These are phyloP conservation scores for Urochloa ruziziensis DNA, from an alignment of 176 grass and related monocot species.

Conservation along the genomic window DNA sequence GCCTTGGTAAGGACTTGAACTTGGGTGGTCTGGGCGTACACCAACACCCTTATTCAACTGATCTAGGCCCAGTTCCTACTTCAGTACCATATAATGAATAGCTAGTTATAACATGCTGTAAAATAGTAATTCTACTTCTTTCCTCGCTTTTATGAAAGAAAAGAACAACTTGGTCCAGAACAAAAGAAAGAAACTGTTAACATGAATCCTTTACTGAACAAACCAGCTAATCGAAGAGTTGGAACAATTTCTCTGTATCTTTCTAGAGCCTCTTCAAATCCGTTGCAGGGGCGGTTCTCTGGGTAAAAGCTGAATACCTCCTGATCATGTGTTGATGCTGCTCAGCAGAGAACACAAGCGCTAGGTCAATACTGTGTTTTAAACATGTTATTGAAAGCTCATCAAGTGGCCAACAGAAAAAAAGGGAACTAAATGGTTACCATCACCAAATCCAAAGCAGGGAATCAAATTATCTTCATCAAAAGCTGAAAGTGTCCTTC, in stretches of 20 bases:
- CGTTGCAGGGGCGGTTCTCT: slow-evolving; percentile 71
- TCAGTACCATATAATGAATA: background rate
- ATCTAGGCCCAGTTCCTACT: background rate
- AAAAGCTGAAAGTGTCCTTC: slow-evolving; percentile 85
- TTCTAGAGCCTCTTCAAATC: slow-evolving; percentile 85
- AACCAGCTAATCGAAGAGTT: slow-evolving; percentile 88
- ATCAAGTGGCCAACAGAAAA: slow-evolving; percentile 10
- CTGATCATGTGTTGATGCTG: slow-evolving; percentile 95
- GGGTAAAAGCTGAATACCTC: slow-evolving; percentile 96
- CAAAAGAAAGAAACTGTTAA: background rate
- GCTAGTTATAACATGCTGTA: slow-evolving; percentile 11
- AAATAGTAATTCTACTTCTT: background rate
- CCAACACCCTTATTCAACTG: background rate
- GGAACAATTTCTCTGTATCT: slow-evolving; percentile 91
- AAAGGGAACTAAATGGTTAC: slow-evolving; percentile 34
- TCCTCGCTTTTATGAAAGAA: slow-evolving; percentile 6
- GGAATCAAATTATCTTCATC: slow-evolving; percentile 94
- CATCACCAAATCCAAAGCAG: slow-evolving; percentile 91
- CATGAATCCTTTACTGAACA: slow-evolving; percentile 22
- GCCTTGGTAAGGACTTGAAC: background rate
- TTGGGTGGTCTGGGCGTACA: background rate
- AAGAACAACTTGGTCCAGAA: background rate
- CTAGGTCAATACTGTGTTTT: slow-evolving; percentile 20
- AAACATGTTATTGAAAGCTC: slow-evolving; percentile 12
- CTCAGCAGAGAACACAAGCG: slow-evolving; percentile 21